Evolutionary conservation across 495 filamentous ascomycete species (phyloP), one percentile per base, ranked within the genome.

Genomic region (Xylaria cubensis): DNA sequence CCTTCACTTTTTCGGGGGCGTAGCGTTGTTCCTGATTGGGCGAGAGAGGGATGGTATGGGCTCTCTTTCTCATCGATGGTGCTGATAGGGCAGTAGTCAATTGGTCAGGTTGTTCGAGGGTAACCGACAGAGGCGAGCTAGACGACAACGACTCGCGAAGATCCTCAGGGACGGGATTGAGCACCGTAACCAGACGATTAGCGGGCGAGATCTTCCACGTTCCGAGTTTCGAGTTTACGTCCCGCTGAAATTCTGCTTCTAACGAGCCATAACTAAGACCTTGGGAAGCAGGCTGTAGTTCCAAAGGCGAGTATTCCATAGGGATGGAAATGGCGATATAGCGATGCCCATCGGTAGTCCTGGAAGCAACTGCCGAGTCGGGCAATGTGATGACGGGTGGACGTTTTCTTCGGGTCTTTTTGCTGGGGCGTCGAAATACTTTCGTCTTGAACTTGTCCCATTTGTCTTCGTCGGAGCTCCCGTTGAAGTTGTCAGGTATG

Each of bases 301-400:
- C 48, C 1, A 79, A 62, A 42, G 79, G 71, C 2, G 67, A 77
- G 63, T 82, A 67, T 55, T 83, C 75, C 17, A 74, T n/a, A 0
- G 86, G 86, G 21, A 88, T 86, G 29, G 85, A 86, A 55, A 88
- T 88, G 19, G 85, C 85, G 73, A 87, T 86, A 71, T 88, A 81
- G 1, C 81, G 79, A 66, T 83, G 77, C 2, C 86, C 85, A 2
- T 71, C 78, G 0, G 68, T 83, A 0, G 82, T 85, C 32, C 74
- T 80, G 4, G 82, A 80, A 10, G 82, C 80, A 10, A 85, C 80
- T 1, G 86, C 82, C 48, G 80, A 81, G 71, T 87, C 84, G 13
- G 86, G 86, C 21, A 87, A 74, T 63, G 72, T 73, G 42, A 87
- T 77, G 0, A 72, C 50, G 1, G 76, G 76, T n/a, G 77, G 72